Base-by-base conservation (phyloP, 768 basidiomycete species). In the Rubroboletus pulcherrimus region DNA sequence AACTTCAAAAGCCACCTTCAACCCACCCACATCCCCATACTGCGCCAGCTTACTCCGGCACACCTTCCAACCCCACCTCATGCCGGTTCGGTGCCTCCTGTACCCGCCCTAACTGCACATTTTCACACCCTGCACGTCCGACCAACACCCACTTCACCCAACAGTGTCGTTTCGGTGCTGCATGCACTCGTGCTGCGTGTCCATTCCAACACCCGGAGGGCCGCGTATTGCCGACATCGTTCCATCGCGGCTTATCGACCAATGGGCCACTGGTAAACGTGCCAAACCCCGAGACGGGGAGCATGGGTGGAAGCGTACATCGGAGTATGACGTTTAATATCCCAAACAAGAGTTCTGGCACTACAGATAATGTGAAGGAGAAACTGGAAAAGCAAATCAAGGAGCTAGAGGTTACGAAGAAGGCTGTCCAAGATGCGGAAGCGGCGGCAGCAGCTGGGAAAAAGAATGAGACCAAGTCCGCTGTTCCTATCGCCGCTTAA, bases 131-230 rank as follows among this genome's bases (percentile, higher is more conserved):
- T 14, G 63, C 75, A 43, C 79, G 80, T 49, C 71, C 71, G 35
- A 38, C 49, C 51, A 63, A 59, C 56, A 63, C 71, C 19, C 77
- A 78, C 34, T 75, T 74, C 47, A 66, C 74, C 37, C 75, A 77
- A 63, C 82, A 81, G 30, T 98, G 96, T 72, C 83, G 88, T 51
- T 98, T 91, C 63, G 95, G 92, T 21, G 76, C 88, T 14, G 81
- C 76, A 19, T 98, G 96, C 71, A 97, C 93, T 9, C 84, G 92
- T 52, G 84, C 85, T 34, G 80, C 84, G 59, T 98, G 96, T 70
- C 73, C 84, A n/a, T 99, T 88, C 79, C 84, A 90, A 59, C 96
- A 99, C 67, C 96, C 96, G 0, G 84, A 90, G 54, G 89, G 88
- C 10, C 87, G 91, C 12, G 87, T 89, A 24, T 77, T 92, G 8